Evolutionary conservation across 345 rosid genomes (phyloP).

Genomic region (Syzygium jambos): DNA sequence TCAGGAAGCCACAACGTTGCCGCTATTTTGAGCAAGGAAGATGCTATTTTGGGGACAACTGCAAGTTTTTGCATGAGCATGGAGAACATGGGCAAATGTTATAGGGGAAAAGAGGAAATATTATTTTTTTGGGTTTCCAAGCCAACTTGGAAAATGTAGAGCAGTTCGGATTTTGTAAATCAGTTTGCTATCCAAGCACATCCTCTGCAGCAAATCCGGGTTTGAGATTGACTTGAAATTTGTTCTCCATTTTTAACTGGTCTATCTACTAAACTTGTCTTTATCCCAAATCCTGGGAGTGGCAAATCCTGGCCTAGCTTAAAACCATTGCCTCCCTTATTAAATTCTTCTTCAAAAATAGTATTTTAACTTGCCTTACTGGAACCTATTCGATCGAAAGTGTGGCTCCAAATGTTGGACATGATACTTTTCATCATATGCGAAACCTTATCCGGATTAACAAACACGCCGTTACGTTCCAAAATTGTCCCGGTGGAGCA

Average conservation of each 20-base stretch:
- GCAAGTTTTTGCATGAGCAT: constrained; percentile 37
- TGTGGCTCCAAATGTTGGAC: neutral
- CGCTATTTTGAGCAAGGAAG: constrained; percentile 31
- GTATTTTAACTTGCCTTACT: neutral
- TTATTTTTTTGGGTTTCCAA: neutral
- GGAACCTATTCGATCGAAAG: neutral
- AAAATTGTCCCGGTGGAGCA: neutral
- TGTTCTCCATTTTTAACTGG: neutral
- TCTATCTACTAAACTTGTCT: neutral
- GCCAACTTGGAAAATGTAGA: neutral
- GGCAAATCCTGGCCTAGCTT: neutral
- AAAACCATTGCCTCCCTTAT: neutral
- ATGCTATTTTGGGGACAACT: constrained; percentile 36
- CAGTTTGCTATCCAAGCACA: neutral
- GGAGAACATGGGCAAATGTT: neutral
- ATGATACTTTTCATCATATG: neutral
- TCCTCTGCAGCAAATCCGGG: neutral
- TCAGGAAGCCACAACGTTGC: constrained; percentile 16
- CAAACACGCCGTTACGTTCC: neutral
- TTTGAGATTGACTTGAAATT: neutral
- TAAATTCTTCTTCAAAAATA: neutral
- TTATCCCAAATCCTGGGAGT: neutral
- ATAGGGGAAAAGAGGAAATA: neutral
- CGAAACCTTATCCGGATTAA: neutral
- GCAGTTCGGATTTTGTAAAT: neutral